Conservation (phyloP, 306 rosid species). For the Cicer chorassanicum region DNA sequence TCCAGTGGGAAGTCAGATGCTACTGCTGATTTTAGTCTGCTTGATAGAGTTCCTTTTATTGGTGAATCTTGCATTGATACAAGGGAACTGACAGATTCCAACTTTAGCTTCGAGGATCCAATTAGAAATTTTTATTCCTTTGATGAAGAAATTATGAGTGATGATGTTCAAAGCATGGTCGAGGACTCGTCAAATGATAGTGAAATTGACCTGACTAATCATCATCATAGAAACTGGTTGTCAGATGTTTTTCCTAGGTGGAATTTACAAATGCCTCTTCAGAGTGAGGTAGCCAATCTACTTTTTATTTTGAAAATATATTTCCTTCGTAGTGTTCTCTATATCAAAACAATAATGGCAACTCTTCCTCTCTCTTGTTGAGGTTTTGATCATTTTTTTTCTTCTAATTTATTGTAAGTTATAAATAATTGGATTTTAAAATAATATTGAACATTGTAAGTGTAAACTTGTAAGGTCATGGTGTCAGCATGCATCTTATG, state of each 20-base stretch:
- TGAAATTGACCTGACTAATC: conserved; percentile 56
- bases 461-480: conserved; percentile 27
- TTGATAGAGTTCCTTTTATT: conserved; percentile 49
- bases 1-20: conserved; percentile 54
- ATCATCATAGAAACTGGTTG: conserved; percentile 52
- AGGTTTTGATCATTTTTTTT: conserved; percentile 10
- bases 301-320: not conserved
- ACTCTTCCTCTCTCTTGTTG: conserved; percentile 7
- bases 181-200: conserved; percentile 75
- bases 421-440: conserved; percentile 23
- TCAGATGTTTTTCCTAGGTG: conserved; percentile 53
- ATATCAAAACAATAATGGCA: conserved; percentile 27
- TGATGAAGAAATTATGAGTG: conserved; percentile 52
- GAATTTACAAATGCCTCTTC: conserved; percentile 52
- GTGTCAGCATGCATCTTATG: conserved; percentile 20
- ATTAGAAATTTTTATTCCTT: conserved; percentile 55
- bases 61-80: conserved; percentile 45
- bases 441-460: not conserved
- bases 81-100: conserved; percentile 49
- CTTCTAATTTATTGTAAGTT: conserved; percentile 16
- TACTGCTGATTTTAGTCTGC: conserved; percentile 48
- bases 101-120: conserved; percentile 53
- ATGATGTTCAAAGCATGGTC: conserved; percentile 58
- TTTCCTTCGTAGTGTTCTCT: conserved; percentile 30
- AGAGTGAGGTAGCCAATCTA: conserved; percentile 60